A percentile compares a stretch with the other conserved stretches of the same genome.
These are phyloP conservation scores for Trichoderma arundinaceum DNA, from an alignment of 2,329 filamentous ascomycete species.

Conservation along the genomic window DNA sequence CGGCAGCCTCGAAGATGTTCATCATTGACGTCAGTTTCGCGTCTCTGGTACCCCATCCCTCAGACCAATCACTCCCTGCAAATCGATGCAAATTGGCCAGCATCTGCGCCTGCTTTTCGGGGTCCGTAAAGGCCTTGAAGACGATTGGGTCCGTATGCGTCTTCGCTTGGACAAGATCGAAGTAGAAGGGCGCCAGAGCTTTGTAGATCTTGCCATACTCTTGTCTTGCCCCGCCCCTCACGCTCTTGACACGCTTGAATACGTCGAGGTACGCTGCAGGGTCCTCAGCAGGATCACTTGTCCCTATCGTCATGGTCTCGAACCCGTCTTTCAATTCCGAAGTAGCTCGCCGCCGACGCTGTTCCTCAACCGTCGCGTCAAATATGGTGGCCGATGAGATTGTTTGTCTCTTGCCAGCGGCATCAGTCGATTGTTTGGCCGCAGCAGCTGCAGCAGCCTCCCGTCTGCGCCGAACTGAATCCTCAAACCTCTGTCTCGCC, in stretches of 20 bases:
- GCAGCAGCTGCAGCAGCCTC: slow-evolving; percentile 54
- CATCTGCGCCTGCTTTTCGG: slow-evolving; percentile 89
- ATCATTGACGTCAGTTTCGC: slow-evolving; percentile 76
- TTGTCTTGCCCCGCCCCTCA: slow-evolving; percentile 82
- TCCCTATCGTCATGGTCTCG: slow-evolving; percentile 70
- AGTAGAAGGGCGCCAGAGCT: slow-evolving; percentile 87
- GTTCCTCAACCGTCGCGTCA: slow-evolving; percentile 72
- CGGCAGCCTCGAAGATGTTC: slow-evolving; percentile 86
- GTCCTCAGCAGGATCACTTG: slow-evolving; percentile 59
- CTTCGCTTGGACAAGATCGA: slow-evolving; percentile 74
- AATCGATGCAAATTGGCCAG: slow-evolving; percentile 81
- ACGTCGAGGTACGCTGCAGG: slow-evolving; percentile 70
- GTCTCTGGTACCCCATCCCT: slow-evolving; percentile 73
- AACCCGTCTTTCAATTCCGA: slow-evolving; percentile 68
- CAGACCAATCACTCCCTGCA: slow-evolving; percentile 77
- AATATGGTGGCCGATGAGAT: slow-evolving; percentile 65
- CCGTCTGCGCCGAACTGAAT: slow-evolving; percentile 65
- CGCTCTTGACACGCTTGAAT: slow-evolving; percentile 73
- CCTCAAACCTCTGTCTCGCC: slow-evolving; percentile 80
- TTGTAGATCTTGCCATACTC: slow-evolving; percentile 92
- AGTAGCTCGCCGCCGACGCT: slow-evolving; percentile 53
- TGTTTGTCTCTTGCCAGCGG: slow-evolving; percentile 33
- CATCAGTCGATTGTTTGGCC: slow-evolving; percentile 33
- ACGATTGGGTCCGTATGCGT: slow-evolving; percentile 80
- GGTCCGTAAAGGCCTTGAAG: slow-evolving; percentile 85